A percentile compares a stretch with the other conserved stretches of the same genome.
Evolutionary conservation across 1,284 basidiomycete genomes (phyloP).

Genomic region (Mixia osmundae): DNA sequence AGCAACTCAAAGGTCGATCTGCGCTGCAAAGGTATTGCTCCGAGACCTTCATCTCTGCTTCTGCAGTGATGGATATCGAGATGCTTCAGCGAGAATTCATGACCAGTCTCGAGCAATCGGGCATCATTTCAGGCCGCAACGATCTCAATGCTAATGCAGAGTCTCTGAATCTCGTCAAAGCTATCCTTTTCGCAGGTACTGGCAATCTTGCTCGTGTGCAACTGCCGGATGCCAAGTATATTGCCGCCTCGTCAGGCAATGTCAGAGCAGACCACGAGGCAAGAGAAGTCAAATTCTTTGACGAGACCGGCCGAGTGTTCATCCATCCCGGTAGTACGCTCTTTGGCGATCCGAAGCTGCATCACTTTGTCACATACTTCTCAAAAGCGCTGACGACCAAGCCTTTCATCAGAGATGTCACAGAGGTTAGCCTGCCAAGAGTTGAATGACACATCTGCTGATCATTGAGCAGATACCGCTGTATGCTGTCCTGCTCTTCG

Average conservation of each 20-base stretch:
- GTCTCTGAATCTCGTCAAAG: slow-evolving; percentile 62
- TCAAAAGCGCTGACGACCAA: slow-evolving; percentile 62
- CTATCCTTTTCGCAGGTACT: slow-evolving; percentile 47
- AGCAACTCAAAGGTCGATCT: too few relatives aligned
- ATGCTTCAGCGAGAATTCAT: too few relatives aligned
- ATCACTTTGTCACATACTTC: slow-evolving; percentile 59
- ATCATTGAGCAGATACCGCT: too few relatives aligned
- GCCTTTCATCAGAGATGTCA: slow-evolving; percentile 60
- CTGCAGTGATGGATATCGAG: too few relatives aligned
- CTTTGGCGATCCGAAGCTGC: slow-evolving; percentile 49
- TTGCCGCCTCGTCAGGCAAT: slow-evolving; percentile 53
- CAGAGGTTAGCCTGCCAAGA: too few relatives aligned
- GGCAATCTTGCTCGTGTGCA: slow-evolving; percentile 30
- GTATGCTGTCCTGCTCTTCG: slow-evolving; percentile 67
- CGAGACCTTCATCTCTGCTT: too few relatives aligned
- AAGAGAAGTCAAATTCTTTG: slow-evolving; percentile 54
- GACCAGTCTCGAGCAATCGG: too few relatives aligned
- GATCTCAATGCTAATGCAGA: too few relatives aligned
- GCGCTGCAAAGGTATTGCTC: too few relatives aligned
- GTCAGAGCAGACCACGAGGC: slow-evolving; percentile 59
- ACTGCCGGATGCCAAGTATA: slow-evolving; percentile 55
- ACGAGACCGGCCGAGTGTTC: slow-evolving; percentile 51
- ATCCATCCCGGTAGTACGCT: slow-evolving; percentile 64
- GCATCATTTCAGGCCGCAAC: too few relatives aligned
- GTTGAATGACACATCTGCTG: too few relatives aligned